Percentiles rank a stretch among this genome's conserved stretches.
phyloP scores from a whole-genome alignment of 1,139 yeast genomes.

The Kodamaea plutei region DNA sequence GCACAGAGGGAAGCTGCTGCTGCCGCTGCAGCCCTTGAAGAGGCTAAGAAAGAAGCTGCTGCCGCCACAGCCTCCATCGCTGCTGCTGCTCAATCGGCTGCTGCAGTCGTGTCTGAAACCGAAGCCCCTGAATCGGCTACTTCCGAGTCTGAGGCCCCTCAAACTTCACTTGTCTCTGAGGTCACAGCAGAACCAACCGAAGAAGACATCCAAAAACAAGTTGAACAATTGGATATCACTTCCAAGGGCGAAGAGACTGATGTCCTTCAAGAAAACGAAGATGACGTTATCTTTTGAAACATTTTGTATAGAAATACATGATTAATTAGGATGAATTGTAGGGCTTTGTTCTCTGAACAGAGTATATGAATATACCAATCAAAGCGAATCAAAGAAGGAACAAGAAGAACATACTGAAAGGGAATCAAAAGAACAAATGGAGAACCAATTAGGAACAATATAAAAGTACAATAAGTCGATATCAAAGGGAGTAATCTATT shows the following conservation, averaged over 20 bases:
- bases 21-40: slow-evolving; percentile 6
- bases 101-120: slow-evolving; percentile 7
- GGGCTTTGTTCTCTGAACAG: no score
- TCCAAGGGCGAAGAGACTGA: slow-evolving; percentile 15
- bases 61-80: slow-evolving; percentile 5
- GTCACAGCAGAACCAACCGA: slow-evolving; percentile 14
- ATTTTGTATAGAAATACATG: no score
- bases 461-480: no score
- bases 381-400: no score
- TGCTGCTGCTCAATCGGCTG: slow-evolving; percentile 3
- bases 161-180: no score
- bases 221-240: slow-evolving; percentile 22
- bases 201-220: slow-evolving; percentile 17
- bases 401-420: no score
- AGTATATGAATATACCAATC: no score
- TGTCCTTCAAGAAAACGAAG: slow-evolving; percentile 37
- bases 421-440: no score
- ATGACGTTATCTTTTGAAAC: slow-evolving; percentile 40
- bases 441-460: no score
- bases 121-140: not conserved
- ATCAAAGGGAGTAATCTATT: no score
- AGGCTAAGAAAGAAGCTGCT: slow-evolving; percentile 3
- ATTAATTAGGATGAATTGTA: no score
- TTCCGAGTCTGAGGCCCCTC: not conserved
- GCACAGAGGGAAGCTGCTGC: slow-evolving; percentile 19